phyloP scores from a whole-genome alignment of 352 stramenopile species.

The Elongisporangium senticosum region DNA sequence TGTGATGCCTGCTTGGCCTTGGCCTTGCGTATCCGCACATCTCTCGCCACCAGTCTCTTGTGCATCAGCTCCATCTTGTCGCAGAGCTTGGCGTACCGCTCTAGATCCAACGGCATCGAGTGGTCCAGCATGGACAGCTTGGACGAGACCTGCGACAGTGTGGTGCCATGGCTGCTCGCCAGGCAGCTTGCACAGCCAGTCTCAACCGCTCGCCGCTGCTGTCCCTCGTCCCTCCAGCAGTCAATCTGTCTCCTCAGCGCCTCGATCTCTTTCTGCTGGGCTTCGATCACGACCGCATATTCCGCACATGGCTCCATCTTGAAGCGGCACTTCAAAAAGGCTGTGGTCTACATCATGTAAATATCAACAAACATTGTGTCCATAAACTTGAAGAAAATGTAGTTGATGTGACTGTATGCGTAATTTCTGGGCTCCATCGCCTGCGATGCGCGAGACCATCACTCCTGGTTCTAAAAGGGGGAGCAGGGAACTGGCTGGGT shows the following conservation, averaged over 20 bases:
- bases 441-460: background rate
- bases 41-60: conserved; percentile 19
- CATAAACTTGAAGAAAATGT: too few relatives aligned
- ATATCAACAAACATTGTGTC: too few relatives aligned
- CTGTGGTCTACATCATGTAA: too few relatives aligned
- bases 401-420: background rate
- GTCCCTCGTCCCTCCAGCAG: conserved; percentile 1
- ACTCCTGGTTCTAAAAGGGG: background rate
- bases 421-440: background rate
- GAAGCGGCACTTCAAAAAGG: background rate
- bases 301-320: conserved; percentile 10
- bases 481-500: background rate
- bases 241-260: conserved; percentile 12
- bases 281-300: conserved; percentile 38
- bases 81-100: conserved; percentile 40
- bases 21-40: conserved; percentile 27
- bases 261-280: conserved; percentile 45
- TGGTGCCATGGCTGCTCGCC: conserved; percentile 9
- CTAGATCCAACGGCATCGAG: conserved; percentile 24
- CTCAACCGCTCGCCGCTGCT: background rate
- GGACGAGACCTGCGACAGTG: conserved; percentile 20
- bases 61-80: conserved; percentile 30
- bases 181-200: background rate
- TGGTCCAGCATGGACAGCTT: conserved; percentile 14
- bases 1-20: conserved; percentile 18